phyloP scores from a whole-genome alignment of 345 rosid species.

The Heritiera littoralis region DNA sequence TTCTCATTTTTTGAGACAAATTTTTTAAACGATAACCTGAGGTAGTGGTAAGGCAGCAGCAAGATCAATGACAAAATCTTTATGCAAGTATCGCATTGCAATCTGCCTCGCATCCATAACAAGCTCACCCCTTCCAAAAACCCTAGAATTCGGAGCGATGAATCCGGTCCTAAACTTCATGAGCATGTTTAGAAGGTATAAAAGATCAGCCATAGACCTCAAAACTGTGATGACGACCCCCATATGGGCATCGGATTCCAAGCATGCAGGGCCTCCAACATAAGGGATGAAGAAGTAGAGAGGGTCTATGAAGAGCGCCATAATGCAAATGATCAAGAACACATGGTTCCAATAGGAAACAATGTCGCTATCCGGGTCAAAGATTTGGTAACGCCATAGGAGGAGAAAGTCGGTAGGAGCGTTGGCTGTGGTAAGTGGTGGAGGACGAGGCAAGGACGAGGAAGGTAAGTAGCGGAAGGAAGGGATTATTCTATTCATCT shows the following conservation, averaged over 20 bases:
- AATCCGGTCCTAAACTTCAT: conserved; percentile 88
- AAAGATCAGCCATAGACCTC: conserved; percentile 64
- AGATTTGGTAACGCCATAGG: conserved; percentile 81
- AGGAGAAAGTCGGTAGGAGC: conserved; percentile 39
- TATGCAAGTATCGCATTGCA: conserved; percentile 57
- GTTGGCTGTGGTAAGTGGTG: conserved; percentile 16
- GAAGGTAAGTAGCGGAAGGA: conserved; percentile 34
- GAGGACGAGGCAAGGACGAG: conserved; percentile 33
- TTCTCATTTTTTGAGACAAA: too few relatives aligned
- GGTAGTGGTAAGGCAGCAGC: conserved; percentile 88
- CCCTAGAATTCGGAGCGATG: conserved; percentile 69
- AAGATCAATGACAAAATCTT: conserved; percentile 72
- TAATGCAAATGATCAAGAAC: conserved; percentile 67
- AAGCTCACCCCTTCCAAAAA: conserved; percentile 85
- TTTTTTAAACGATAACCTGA: conserved; percentile 41
- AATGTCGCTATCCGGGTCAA: conserved; percentile 86
- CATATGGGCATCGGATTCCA: conserved; percentile 46
- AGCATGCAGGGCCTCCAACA: conserved; percentile 58
- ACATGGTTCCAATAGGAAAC: conserved; percentile 86
- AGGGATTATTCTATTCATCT: conserved; percentile 45
- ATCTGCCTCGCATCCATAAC: conserved; percentile 81
- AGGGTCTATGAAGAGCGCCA: conserved; percentile 89
- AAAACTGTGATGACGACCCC: conserved; percentile 62
- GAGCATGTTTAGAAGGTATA: conserved; percentile 59
- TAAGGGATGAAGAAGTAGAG: conserved; percentile 73